Evolutionary conservation across 352 stramenopile species (phyloP), one percentile per base, ranked within the genome.

Genomic region (Phytopythium mirpurense): DNA sequence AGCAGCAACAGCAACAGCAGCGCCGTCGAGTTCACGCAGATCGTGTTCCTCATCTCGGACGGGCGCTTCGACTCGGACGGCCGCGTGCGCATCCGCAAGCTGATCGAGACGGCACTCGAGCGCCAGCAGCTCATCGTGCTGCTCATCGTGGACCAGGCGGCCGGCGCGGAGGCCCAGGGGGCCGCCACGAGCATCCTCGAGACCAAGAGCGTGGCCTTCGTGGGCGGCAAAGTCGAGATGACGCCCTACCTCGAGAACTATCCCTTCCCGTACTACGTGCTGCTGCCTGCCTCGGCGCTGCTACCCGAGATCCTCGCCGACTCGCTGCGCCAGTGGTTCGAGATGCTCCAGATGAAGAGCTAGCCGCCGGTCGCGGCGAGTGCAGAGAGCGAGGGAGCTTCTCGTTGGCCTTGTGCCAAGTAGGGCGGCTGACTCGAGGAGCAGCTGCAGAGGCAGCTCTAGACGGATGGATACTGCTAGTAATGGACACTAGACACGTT

Each of bases 191-290:
- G 93, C 34, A 99, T 99, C 54, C 60, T 99, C 27, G 93, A 99
- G 55, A 99, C 98, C 59, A 97, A 99, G 76, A 96, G 97, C 55
- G 96, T 99, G 27, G 93, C 84, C 38, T 99, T 99, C 69, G 72
- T 83, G 44, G 97, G 98, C 48, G 96, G 96, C 40, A 98, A 98
- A 59, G 88, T 98, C 45, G 81, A 93, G 56, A 96, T 99, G 66
- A 97, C 93, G 50, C 78, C 88, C 23, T 99, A 99, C 78, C 88
- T 99, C 32, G 97, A 99, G 58, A 97, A 98, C 74, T 99, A 99
- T 65, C 98, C 98, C 37, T 99, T 99, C 78, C 97, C 97, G 46
- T 99, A 99, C 74, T 99, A 99, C 67, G 89, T 99, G 49, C 70
- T 99, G 38, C 72, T 99, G 21, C 88, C 94, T 5, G 94, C 98